Base-by-base conservation (phyloP, 768 basidiomycete species). In the Macrolepiota dolichaula region DNA sequence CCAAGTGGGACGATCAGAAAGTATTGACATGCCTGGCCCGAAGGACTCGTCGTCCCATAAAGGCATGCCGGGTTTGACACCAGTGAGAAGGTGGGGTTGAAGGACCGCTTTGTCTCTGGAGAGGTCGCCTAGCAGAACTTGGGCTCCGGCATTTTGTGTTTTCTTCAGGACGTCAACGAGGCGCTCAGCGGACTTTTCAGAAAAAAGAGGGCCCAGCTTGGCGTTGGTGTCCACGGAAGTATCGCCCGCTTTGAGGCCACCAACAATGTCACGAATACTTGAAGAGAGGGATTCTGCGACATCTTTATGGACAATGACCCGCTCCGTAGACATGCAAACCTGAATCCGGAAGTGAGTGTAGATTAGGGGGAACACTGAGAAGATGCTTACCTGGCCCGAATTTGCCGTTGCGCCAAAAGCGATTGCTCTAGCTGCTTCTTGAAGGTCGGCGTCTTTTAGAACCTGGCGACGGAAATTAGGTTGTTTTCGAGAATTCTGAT, bases 31-130 rank as follows among this genome's bases (percentile, higher is more conserved):
- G 82, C 83, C 82, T 53, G 84, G 87, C 0, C 85, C 85, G 69
- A 89, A 89, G 0, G 81, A 79, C 70, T 90, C 88, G 32, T 76
- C 67, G 24, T 84, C 76, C 84, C 84, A 87, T 12, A 83, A 59
- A 29, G 73, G 66, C 76, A 81, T 85, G 7, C 77, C 83, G 0
- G 77, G 78, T 60, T 72, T 79, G 46, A 83, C 79, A n/a, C 74
- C 76, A 19, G 65, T 68, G 15, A 85, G 61, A 29, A 87, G 62
- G 69, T 86, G 84, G 22, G 85, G 84, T 60, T 79, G 76, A n/a
- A 85, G 72, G 11, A 82, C 68, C 0, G 78, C 70, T 0, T 76
- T 77, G 3, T 77, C 62, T 36, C 73, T 68, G 42, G 62, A 64
- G 12, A 79, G 50, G 67, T 84, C 79, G 1, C 83, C 83, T 4